Base-by-base conservation (phyloP, 371 early-diverging fungal genomes). In the Smittium culicis region DNA sequence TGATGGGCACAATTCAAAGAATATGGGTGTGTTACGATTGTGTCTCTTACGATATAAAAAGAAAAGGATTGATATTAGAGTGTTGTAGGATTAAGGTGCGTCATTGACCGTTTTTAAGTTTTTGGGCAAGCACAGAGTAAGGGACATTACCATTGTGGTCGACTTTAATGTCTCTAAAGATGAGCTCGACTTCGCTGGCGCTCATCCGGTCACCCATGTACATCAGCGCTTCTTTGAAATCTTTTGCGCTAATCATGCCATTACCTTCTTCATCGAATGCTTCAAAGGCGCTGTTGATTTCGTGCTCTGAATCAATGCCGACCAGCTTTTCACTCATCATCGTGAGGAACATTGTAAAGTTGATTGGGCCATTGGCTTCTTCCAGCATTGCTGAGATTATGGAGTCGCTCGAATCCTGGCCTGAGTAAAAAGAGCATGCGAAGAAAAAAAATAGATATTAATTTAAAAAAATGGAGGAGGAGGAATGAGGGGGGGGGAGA, bases 81-180 rank as follows among this genome's bases (percentile, higher is more conserved):
- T n/a, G n/a, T n/a, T n/a, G n/a, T n/a, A n/a, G n/a, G n/a, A n/a
- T n/a, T n/a, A n/a, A n/a, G n/a, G n/a, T 8, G 60, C 29, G 16
- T 35, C 80, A 92, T 77, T 94, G 94, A 59, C 95, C 93, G 71
- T 94, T 94, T 79, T 94, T 96, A 55, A 96, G 79, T 24, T 93
- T 88, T 65, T 92, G 80, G 0, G 91, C 92, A 79, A 91, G 94
- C 65, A 93, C 90, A 30, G 86, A 81, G 76, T 96, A 96, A 76
- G 93, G 88, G 75, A 95, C 91, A 63, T 86, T 81, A 31, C 88
- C 87, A 20, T 87, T 76, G 1, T 81, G 81, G 68, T 91, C 94
- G 2, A 94, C 78, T 0, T 88, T 85, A 0, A 90, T 85, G 1
- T 93, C 93, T 72, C 92, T 91, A 78, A 92, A 91, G 90, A 96